phyloP scores from a whole-genome alignment of 257 asterid species.

The Solanum infundibuliforme region DNA sequence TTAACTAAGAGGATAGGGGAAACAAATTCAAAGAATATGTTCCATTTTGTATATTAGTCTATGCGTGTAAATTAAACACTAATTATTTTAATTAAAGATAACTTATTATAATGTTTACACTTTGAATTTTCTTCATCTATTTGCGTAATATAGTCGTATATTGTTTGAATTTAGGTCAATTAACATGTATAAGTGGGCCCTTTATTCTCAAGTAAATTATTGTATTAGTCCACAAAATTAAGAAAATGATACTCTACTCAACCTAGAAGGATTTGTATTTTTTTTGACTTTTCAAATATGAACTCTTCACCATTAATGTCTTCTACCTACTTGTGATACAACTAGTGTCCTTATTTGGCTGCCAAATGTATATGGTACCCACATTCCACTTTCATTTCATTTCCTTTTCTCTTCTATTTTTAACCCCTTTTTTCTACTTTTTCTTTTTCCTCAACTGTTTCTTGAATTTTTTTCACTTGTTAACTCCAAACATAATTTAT shows the following conservation, averaged over 20 bases:
- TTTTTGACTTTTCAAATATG: background rate
- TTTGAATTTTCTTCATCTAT: background rate
- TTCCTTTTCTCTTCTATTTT: too few species aligned
- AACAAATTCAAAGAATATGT: constrained; percentile 30
- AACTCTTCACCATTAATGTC: background rate
- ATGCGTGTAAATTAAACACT: background rate
- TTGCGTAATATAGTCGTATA: background rate
- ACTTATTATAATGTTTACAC: background rate
- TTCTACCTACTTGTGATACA: background rate
- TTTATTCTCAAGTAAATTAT: background rate
- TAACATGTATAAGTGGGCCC: background rate
- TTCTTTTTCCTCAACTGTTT: too few species aligned
- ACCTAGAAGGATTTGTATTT: background rate
- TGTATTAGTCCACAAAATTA: background rate
- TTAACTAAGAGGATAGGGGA: background rate
- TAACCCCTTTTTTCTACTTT: too few species aligned
- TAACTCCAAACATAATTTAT: too few species aligned
- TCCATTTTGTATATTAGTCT: constrained; percentile 10
- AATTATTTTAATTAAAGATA: background rate
- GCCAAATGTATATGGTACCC: too few species aligned
- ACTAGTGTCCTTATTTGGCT: too few species aligned
- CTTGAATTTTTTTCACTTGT: too few species aligned
- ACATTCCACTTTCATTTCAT: too few species aligned
- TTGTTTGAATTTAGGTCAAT: background rate
- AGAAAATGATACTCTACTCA: background rate